Evolutionary conservation across 495 filamentous ascomycete species (phyloP), one percentile per base, ranked within the genome.

Genomic region (Parmelia sp.): DNA sequence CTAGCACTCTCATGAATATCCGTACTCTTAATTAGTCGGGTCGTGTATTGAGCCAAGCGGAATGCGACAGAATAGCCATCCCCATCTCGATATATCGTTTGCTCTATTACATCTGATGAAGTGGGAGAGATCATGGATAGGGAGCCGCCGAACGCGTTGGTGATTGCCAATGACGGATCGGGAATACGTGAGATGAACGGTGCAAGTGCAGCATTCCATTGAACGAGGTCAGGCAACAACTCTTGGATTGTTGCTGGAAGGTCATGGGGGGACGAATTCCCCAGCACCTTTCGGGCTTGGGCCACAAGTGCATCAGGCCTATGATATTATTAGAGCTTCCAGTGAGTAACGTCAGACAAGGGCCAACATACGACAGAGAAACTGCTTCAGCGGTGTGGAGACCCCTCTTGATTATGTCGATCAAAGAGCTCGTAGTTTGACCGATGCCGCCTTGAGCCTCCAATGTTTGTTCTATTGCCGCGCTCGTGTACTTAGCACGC

Each of bases 51-150:
- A 23, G 86, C 83, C 76, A 95, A 86, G 58, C 94, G 80, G 37
- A 92, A 83, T 23, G 90, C 84, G 60, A 83, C 77, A 1, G 91
- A 91, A 27, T 84, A 84, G 2, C 89, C 90, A 58, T 79, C 79
- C 4, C 77, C 75, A 74, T 97, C 92, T 47, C 86, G 76, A 31
- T 78, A 68, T 27, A 82, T 66, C 35, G 55, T 70, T 57, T 47
- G 58, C n/a, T 44, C 31, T 25, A n/a, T 61, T 14, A 14, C 14
- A 23, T 45, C 33, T n/a, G 40, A 66, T 6, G 71, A 70, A 14
- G 78, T 57, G 57, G 71, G 35, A 27, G 77, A 72, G 0, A 88
- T 79, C 8, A 97, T 73, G 66, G 89, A 85, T 36, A 92, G 84
- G 15, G 82, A 81, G 19, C 90, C 90, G 9, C 83, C 84, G 27